Evolutionary conservation across 2,329 filamentous ascomycete species (phyloP).

Genomic region (Paraphaeosphaeria sporulosa): DNA sequence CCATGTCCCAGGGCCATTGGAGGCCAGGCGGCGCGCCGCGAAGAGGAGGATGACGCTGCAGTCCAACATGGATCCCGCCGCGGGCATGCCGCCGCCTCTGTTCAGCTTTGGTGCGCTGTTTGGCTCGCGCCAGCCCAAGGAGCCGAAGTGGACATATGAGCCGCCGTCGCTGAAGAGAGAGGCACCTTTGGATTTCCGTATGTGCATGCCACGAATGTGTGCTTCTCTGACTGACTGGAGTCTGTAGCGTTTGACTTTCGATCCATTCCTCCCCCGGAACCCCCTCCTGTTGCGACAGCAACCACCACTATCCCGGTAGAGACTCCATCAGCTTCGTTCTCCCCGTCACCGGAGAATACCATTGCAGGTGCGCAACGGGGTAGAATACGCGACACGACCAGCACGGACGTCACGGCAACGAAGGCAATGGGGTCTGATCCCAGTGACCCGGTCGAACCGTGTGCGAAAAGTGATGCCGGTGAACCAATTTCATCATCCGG

Average conservation of each 20-base stretch:
- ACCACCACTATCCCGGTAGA: not conserved
- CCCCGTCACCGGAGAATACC: too few species aligned
- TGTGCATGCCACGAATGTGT: slow-evolving; percentile 9
- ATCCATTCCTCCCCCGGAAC: not conserved
- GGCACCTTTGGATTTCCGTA: slow-evolving; percentile 28
- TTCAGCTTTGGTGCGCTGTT: slow-evolving; percentile 42
- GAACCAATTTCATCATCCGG: not conserved
- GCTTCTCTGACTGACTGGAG: not conserved
- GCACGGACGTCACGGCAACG: not conserved
- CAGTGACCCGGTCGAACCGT: not conserved
- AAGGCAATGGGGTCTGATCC: not conserved
- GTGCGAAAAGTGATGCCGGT: not conserved
- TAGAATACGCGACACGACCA: not conserved
- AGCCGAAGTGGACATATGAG: slow-evolving; percentile 45
- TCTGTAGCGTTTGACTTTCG: not conserved
- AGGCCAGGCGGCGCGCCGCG: slow-evolving; percentile 63
- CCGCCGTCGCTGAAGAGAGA: slow-evolving; percentile 34
- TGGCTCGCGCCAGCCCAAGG: slow-evolving; percentile 29
- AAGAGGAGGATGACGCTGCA: slow-evolving; percentile 63
- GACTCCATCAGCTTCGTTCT: not conserved
- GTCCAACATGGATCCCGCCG: slow-evolving; percentile 48
- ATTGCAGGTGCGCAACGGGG: too few species aligned
- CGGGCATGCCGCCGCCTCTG: slow-evolving; percentile 26
- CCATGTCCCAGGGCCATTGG: slow-evolving; percentile 68
- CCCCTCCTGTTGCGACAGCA: not conserved